Evolutionary conservation across 192 early-diverging fungal genomes (phyloP).

Genomic region (Mortierella hygrophila): DNA sequence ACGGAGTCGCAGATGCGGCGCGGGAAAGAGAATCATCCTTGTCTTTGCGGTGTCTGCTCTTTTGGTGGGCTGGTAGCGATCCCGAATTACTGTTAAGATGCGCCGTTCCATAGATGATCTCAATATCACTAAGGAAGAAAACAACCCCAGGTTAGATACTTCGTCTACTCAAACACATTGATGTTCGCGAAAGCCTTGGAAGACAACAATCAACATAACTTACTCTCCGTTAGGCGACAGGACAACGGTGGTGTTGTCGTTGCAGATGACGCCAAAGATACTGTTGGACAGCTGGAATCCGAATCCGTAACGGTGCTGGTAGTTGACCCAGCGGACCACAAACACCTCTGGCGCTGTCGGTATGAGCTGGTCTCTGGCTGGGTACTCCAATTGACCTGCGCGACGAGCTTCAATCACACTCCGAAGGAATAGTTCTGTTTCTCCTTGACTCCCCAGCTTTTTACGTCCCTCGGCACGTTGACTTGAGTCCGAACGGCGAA

Average conservation of each 20-base stretch:
- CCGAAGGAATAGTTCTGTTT: slow-evolving; percentile 15
- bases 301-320: slow-evolving; percentile 85
- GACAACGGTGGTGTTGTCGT: slow-evolving; percentile 86
- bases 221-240: slow-evolving; percentile 70
- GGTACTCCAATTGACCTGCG: not conserved
- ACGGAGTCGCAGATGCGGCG: not conserved
- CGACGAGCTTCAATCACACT: slow-evolving; percentile 16
- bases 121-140: slow-evolving; percentile 36
- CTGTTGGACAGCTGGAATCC: slow-evolving; percentile 91
- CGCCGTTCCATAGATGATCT: slow-evolving; percentile 27
- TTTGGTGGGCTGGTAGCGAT: not conserved
- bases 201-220: slow-evolving; percentile 3
- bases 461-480: not conserved
- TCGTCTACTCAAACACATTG: not conserved
- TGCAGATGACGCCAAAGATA: slow-evolving; percentile 87
- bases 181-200: not conserved
- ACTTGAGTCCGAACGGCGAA: not conserved
- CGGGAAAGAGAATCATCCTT: not conserved
- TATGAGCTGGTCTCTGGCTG: not conserved
- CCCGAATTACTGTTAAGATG: not conserved
- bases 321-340: slow-evolving; percentile 92
- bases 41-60: not conserved
- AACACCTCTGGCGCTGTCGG: slow-evolving; percentile 66
- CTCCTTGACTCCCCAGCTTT: slow-evolving; percentile 9
- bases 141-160: not conserved